Conservation (phyloP, 108 stramenopile genomes). For the Cyclotella baltica region DNA sequence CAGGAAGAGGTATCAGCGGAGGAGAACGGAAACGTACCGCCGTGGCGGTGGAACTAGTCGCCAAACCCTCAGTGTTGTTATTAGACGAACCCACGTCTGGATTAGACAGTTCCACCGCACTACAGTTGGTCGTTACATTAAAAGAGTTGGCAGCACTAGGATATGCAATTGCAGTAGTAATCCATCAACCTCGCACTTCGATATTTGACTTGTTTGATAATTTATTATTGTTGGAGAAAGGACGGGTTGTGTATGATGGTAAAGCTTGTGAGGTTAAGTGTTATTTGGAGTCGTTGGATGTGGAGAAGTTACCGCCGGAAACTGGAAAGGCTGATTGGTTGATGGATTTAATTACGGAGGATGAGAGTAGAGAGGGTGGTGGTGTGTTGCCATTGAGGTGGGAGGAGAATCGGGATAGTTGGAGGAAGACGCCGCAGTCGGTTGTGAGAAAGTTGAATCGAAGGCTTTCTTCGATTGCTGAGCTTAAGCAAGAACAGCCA, state of each 20-base stretch:
- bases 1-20: slow-evolving; percentile 72
- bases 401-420: slow-evolving; percentile 8
- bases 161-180: slow-evolving; percentile 84
- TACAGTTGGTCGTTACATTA: slow-evolving; percentile 70
- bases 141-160: slow-evolving; percentile 60
- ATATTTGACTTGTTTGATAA: slow-evolving; percentile 88
- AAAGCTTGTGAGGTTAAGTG: slow-evolving; percentile 41
- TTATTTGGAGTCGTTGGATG: slow-evolving; percentile 61
- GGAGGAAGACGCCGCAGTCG: not conserved
- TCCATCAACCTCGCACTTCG: slow-evolving; percentile 91
- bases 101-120: slow-evolving; percentile 85
- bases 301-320: slow-evolving; percentile 62
- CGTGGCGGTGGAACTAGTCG: slow-evolving; percentile 85
- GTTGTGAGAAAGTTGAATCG: slow-evolving; percentile 8
- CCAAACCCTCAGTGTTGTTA: slow-evolving; percentile 77
- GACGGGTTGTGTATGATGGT: slow-evolving; percentile 71
- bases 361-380: slow-evolving; percentile 47
- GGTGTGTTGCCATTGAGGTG: slow-evolving; percentile 13
- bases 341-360: slow-evolving; percentile 74
- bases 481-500: slow-evolving; percentile 52
- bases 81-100: slow-evolving; percentile 78
- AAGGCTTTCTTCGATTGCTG: slow-evolving; percentile 53
- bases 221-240: slow-evolving; percentile 78
- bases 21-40: slow-evolving; percentile 90
- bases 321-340: slow-evolving; percentile 89